Base-by-base conservation (phyloP, 371 early-diverging fungal species). In the Zopfochytrium polystomum region DNA sequence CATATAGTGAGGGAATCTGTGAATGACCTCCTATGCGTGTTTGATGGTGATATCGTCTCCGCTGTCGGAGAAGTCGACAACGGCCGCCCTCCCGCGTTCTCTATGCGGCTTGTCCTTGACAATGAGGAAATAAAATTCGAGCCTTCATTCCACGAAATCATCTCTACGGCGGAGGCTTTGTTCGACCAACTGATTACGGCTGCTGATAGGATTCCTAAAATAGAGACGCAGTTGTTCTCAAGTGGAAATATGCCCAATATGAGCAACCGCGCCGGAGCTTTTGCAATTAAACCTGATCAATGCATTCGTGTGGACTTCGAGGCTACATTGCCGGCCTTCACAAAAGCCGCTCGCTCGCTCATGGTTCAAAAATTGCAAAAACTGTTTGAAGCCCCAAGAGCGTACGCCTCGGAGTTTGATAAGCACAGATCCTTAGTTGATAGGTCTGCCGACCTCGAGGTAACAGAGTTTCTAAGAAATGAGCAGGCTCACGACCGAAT, bases 181-280 rank as follows among this genome's bases (percentile, higher is more conserved):
- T 59, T 78, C 27, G 79, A 81, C 42, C 46, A 52, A 15, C 55
- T 78, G 4, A 51, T 77, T 23, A 55, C 56, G 1, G 67, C 81
- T 15, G 72, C 74, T 2, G 78, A 80, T 42, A 45, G 69, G 2
- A 67, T 80, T 43, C 81, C 81, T 13, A 73, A 76, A 52, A 68
- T 80, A 35, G 80, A 80, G 66, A 77, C 80, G 13, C 80, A 80
- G 63, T 63, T 80, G 0, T 80, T 80, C 58, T 61, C 75, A 3
- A 76, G 63, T 31, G 73, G 73, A 18, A 66, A 60, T 27, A 54
- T 27, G 9, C 45, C 54, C 7, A 63, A 58, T 27, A 44, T 31
- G 20, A 25, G 27, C 43, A 70, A 61, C 52, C 68, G 62, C 18
- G 64, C 65, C 11, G 67, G 61, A 0, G 64, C 67, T 13, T 66